These are phyloP conservation scores for Syncephalastrum contaminatum DNA, from an alignment of 371 early-diverging fungal species.

Conservation along the genomic window DNA sequence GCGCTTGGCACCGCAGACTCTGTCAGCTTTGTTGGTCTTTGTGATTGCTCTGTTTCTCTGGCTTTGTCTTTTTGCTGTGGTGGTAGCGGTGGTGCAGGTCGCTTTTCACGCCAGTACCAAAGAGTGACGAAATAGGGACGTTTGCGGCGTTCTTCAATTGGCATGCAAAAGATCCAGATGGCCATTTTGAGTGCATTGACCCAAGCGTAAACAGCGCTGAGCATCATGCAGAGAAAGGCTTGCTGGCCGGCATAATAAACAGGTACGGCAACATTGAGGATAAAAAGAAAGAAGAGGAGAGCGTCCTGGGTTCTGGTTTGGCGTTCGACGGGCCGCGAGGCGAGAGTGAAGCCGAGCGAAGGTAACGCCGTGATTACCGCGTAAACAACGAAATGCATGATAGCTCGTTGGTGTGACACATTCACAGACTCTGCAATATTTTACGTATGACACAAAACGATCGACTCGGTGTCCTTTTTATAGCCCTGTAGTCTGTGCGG, in stretches of 20 bases:
- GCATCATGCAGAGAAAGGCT: constrained; percentile 17
- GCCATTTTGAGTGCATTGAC: constrained; percentile 41
- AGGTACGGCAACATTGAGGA: constrained; percentile 27
- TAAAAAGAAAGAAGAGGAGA: constrained; percentile 7
- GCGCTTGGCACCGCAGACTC: not conserved
- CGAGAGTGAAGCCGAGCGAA: too few relatives aligned
- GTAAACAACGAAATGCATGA: too few relatives aligned
- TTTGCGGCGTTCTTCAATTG: constrained; percentile 33
- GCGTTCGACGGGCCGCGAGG: too few relatives aligned
- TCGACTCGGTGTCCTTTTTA: too few relatives aligned
- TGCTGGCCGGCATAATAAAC: constrained; percentile 29
- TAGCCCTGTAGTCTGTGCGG: too few relatives aligned
- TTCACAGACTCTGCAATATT: too few relatives aligned
- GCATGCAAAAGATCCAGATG: constrained; percentile 38
- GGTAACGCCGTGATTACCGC: too few relatives aligned
- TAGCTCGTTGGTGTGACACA: too few relatives aligned
- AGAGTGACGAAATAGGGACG: constrained; percentile 26
- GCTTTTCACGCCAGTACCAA: constrained; percentile 28
- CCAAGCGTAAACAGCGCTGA: constrained; percentile 26
- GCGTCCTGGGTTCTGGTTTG: too few relatives aligned
- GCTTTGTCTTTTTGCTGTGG: too few relatives aligned
- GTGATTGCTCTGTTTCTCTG: too few relatives aligned
- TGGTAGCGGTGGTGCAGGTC: not conserved
- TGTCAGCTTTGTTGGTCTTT: not conserved
- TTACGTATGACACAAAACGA: too few relatives aligned